phyloP scores from a whole-genome alignment of 139 green algal genomes.

The Tetradesmus lagerheimii region DNA sequence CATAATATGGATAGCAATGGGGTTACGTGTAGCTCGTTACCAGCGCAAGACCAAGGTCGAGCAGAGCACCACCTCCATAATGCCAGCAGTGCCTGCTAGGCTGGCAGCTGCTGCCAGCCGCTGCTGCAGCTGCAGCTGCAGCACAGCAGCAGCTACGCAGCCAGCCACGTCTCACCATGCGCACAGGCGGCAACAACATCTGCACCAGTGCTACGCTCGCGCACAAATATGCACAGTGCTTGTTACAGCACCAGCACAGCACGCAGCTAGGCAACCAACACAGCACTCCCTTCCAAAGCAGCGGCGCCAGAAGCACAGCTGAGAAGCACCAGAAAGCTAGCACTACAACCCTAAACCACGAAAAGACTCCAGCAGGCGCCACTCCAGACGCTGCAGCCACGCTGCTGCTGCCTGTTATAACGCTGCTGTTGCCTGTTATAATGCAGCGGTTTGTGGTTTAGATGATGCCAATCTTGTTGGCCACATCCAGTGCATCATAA shows the following conservation, averaged over 20 bases:
- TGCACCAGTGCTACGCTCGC: not conserved
- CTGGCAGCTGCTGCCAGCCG: not conserved
- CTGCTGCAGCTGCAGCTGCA: not conserved
- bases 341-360: not conserved
- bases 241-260: too few relatives aligned
- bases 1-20: too few relatives aligned
- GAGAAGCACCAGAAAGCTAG: not conserved
- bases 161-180: not conserved
- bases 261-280: not conserved
- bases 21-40: not conserved
- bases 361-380: not conserved
- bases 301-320: not conserved
- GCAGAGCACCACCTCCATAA: not conserved
- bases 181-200: not conserved
- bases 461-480: conserved; percentile 99
- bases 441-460: conserved; percentile 65
- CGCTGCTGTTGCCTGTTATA: not conserved
- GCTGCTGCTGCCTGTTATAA: not conserved
- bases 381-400: not conserved
- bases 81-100: not conserved
- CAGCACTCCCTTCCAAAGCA: not conserved
- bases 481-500: conserved; percentile 99
- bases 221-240: too few relatives aligned
- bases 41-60: not conserved
- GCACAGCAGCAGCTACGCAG: not conserved